Percentiles rank a stretch among this genome's conserved stretches.
Evolutionary conservation across 345 rosid genomes (phyloP).

Genomic region (Hypericum perforatum): DNA sequence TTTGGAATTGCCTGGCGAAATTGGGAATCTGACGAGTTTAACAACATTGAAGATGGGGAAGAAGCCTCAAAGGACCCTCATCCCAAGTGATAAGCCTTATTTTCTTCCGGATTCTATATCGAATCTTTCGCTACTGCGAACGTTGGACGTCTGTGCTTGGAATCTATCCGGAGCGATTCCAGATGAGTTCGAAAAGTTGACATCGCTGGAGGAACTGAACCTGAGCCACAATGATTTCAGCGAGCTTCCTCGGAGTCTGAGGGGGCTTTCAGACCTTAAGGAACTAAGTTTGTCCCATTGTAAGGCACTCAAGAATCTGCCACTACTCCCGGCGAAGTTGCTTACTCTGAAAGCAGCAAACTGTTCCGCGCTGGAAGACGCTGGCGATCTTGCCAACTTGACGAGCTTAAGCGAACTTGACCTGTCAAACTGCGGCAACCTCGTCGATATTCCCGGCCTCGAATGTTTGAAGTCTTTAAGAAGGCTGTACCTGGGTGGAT

Average conservation of each 20-base stretch:
- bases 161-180: slow-evolving; percentile 7
- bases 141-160: slow-evolving; percentile 6
- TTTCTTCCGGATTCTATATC: no score
- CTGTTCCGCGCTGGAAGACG: slow-evolving; percentile 6
- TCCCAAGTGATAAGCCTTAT: no score
- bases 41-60: background rate
- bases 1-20: background rate
- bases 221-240: slow-evolving; percentile 9
- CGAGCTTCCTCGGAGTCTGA: no score
- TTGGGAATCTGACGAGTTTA: background rate
- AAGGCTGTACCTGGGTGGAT: slow-evolving; percentile 12
- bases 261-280: no score
- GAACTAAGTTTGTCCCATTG: no score
- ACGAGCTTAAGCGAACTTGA: background rate
- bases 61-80: background rate
- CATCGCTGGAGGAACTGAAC: slow-evolving; percentile 9
- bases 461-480: slow-evolving; percentile 11
- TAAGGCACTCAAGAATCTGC: no score
- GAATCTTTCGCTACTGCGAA: background rate
- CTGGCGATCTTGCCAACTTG: slow-evolving; percentile 7
- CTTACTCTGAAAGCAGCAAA: background rate
- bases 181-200: slow-evolving; percentile 12
- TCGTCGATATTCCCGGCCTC: slow-evolving; percentile 9
- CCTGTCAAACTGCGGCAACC: slow-evolving; percentile 5
- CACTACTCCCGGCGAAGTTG: background rate